Evolutionary conservation across 257 asterid species (phyloP).

Genomic region (Striga asiatica): DNA sequence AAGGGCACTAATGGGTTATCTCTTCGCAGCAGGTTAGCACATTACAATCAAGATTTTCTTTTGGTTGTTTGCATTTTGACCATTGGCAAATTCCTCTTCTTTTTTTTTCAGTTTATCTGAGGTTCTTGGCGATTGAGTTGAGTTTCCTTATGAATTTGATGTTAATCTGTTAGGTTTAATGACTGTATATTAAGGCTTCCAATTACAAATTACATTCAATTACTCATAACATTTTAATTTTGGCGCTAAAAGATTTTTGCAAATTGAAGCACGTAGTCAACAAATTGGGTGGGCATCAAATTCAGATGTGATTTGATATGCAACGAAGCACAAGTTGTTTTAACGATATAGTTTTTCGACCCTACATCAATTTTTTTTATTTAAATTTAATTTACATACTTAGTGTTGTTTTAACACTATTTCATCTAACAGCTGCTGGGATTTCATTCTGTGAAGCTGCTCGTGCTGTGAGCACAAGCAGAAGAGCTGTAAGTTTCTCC

Average conservation of each 20-base stretch:
- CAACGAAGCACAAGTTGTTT: too few relatives aligned
- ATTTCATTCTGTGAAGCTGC: constrained; percentile 54
- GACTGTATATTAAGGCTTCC: too few relatives aligned
- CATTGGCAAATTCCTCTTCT: background rate
- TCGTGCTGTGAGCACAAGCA: constrained; percentile 76
- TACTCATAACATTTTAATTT: too few relatives aligned
- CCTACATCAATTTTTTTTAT: too few relatives aligned
- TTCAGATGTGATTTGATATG: too few relatives aligned
- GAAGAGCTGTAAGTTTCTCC: constrained; percentile 75
- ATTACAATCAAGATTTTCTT: background rate
- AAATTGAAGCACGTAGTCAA: too few relatives aligned
- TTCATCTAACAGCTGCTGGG: constrained; percentile 49
- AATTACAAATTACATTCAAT: too few relatives aligned
- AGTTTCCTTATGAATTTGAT: constrained; percentile 4
- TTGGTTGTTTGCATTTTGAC: background rate
- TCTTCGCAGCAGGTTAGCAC: constrained; percentile 54
- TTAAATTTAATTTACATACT: background rate
- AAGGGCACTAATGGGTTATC: constrained; percentile 60
- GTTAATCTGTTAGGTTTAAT: background rate
- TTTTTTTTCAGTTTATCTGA: background rate
- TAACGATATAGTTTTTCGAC: too few relatives aligned
- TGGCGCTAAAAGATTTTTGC: too few relatives aligned
- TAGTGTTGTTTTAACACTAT: constrained; percentile 5
- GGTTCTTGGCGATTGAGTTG: background rate
- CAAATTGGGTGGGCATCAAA: too few relatives aligned